Conservation (phyloP, 208 protist genomes). For the Vickermania ingenoplastis region DNA sequence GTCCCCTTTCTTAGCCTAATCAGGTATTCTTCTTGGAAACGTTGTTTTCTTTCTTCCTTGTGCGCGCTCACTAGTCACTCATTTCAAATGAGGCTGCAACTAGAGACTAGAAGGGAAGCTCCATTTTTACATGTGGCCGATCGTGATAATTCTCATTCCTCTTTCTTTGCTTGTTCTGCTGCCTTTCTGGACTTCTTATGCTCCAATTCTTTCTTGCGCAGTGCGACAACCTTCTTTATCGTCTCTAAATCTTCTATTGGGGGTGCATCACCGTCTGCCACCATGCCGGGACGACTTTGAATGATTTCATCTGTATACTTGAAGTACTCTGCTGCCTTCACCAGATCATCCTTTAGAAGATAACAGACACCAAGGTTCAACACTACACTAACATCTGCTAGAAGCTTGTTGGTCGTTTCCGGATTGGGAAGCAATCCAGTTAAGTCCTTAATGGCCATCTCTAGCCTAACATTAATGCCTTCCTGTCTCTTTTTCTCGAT, state of each 20-base stretch:
- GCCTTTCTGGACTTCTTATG: slow-evolving; percentile 12
- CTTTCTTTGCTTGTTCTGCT: no score
- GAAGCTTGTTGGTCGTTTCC: slow-evolving; percentile 13
- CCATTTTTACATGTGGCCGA: no score
- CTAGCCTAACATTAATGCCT: background rate
- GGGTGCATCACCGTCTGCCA: slow-evolving; percentile 42
- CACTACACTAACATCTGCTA: slow-evolving; percentile 37
- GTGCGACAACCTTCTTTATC: slow-evolving; percentile 41
- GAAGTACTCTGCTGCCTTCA: slow-evolving; percentile 54
- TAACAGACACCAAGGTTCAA: slow-evolving; percentile 69
- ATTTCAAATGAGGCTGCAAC: no score
- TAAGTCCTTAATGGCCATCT: slow-evolving; percentile 42
- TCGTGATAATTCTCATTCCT: no score
- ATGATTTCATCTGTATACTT: slow-evolving; percentile 53
- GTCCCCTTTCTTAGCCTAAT: no score
- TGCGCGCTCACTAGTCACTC: no score
- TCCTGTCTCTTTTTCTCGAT: slow-evolving; percentile 8
- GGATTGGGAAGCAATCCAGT: slow-evolving; percentile 20
- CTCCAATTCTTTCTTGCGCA: slow-evolving; percentile 41
- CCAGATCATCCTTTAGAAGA: slow-evolving; percentile 42
- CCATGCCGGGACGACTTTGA: slow-evolving; percentile 33
- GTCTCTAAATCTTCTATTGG: slow-evolving; percentile 50
- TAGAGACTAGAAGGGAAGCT: no score
- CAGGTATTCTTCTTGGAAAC: no score
- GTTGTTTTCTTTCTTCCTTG: no score